Evolutionary conservation across 345 rosid species (phyloP).

Genomic region (Lepidium didymum): DNA sequence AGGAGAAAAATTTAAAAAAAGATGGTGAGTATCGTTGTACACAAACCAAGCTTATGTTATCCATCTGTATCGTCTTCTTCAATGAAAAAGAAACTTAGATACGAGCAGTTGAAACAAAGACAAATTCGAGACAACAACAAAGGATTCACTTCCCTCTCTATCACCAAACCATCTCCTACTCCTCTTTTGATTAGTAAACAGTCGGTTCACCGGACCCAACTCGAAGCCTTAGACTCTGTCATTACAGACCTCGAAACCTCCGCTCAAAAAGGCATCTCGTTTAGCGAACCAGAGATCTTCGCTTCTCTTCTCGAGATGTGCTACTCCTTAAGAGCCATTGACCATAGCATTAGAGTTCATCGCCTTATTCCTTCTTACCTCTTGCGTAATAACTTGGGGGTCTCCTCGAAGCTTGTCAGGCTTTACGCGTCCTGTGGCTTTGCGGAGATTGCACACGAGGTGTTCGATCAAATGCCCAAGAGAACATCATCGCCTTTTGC

Average conservation of each 20-base stretch:
- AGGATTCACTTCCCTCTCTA: slow-evolving; percentile 21
- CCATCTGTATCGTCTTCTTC: slow-evolving; percentile 25
- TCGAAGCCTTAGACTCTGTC: slow-evolving; percentile 55
- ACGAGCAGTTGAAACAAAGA: slow-evolving; percentile 21
- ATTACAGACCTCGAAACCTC: slow-evolving; percentile 55
- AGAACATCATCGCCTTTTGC: slow-evolving; percentile 52
- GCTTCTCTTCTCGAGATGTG: slow-evolving; percentile 72
- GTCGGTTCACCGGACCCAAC: slow-evolving; percentile 34
- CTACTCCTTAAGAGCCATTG: slow-evolving; percentile 43
- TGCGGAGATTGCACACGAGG: slow-evolving; percentile 52
- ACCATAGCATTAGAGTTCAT: slow-evolving; percentile 52
- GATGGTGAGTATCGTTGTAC: slow-evolving; percentile 34
- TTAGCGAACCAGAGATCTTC: slow-evolving; percentile 51
- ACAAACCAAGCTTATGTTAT: slow-evolving; percentile 20
- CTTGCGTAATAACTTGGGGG: slow-evolving; percentile 43
- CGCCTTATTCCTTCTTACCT: slow-evolving; percentile 47
- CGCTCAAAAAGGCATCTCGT: slow-evolving; percentile 38
- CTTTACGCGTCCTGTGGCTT: slow-evolving; percentile 46
- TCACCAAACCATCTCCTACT: slow-evolving; percentile 47
- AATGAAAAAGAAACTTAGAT: slow-evolving; percentile 31
- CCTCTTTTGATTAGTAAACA: slow-evolving; percentile 39
- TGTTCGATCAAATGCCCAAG: slow-evolving; percentile 75
- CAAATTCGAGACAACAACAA: slow-evolving; percentile 7
- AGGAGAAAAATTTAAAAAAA: neutral
- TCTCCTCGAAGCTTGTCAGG: slow-evolving; percentile 58